Evolutionary conservation across 257 asterid genomes (phyloP).

Genomic region (Mentha longifolia): DNA sequence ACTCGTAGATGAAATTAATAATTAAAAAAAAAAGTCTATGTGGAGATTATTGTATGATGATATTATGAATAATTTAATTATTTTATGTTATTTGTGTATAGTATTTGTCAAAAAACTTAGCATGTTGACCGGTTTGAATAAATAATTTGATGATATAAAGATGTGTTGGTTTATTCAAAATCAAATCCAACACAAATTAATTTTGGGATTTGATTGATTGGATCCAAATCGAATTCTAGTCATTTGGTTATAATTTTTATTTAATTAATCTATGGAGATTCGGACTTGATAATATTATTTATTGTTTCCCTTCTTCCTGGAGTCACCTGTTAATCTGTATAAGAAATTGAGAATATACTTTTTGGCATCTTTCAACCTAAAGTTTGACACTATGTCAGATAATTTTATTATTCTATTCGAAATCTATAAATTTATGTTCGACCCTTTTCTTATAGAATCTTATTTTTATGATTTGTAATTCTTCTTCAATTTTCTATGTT

Average conservation of each 20-base stretch:
- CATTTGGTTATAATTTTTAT: no score
- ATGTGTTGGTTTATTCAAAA: background rate
- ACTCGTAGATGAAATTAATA: no score
- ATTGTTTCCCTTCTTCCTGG: conserved; percentile 36
- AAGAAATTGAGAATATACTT: conserved; percentile 1
- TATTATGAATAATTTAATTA: background rate
- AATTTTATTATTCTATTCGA: background rate
- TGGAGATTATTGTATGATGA: background rate
- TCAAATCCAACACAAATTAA: background rate
- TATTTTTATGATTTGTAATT: background rate
- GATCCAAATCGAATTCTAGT: conserved; percentile 12
- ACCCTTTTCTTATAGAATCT: background rate
- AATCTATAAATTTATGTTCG: background rate
- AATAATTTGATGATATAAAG: background rate
- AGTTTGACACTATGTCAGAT: conserved; percentile 8
- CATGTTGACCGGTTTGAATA: background rate
- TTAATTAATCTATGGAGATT: no score
- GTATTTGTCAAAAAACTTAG: background rate
- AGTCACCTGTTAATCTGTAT: conserved; percentile 19
- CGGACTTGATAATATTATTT: no score
- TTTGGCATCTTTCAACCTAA: conserved; percentile 11
- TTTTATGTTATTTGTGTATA: background rate
- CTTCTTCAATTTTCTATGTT: background rate
- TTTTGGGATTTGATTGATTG: background rate
- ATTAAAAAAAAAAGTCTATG: no score